phyloP scores from a whole-genome alignment of 2,329 filamentous ascomycete species.

The Fusarium setosum region DNA sequence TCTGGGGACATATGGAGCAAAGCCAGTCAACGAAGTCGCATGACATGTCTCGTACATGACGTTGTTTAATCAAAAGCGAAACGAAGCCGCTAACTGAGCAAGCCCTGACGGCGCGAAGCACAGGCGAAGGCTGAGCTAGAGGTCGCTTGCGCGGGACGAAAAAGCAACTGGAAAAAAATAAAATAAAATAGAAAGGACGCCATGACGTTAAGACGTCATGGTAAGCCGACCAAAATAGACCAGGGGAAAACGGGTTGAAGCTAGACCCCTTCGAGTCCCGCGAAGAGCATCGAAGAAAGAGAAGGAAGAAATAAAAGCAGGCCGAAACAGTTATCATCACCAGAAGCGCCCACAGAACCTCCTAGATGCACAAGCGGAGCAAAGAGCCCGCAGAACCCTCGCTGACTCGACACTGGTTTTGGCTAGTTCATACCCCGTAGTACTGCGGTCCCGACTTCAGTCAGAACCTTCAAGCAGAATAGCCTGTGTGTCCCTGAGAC shows the following conservation, averaged over 20 bases:
- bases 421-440: too few species aligned
- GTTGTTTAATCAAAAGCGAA: background rate
- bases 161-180: background rate
- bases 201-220: slow-evolving; percentile 2
- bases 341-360: too few species aligned
- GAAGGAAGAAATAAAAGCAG: background rate
- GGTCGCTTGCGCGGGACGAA: background rate
- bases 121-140: background rate
- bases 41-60: slow-evolving; percentile 1
- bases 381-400: background rate
- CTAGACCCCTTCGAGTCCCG: background rate
- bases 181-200: background rate
- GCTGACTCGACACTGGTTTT: background rate
- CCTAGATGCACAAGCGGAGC: background rate
- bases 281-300: background rate
- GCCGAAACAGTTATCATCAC: background rate
- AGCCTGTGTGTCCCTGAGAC: background rate
- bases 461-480: background rate
- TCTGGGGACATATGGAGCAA: background rate
- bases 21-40: background rate
- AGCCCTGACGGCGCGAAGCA: background rate
- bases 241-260: background rate
- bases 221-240: too few species aligned
- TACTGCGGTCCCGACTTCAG: too few species aligned
- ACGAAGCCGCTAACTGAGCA: background rate